Conservation (phyloP, 768 basidiomycete species). For the Suillus decipiens region DNA sequence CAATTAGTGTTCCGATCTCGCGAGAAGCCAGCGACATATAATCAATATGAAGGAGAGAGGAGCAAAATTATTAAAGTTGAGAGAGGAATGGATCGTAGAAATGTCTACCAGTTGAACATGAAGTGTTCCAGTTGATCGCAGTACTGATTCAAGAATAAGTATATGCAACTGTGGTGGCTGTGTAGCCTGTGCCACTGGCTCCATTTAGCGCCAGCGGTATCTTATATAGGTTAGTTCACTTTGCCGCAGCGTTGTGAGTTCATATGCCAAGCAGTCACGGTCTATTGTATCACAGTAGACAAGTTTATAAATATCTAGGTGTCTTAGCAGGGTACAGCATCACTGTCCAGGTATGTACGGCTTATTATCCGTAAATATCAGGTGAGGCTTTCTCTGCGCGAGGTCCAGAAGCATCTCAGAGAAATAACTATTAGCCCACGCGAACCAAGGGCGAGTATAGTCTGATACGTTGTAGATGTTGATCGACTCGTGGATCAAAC, state of each 20-base stretch:
- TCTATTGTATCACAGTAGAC: not conserved
- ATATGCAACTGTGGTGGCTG: not conserved
- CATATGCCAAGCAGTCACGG: not conserved
- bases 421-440: conserved; percentile 84
- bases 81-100: not conserved
- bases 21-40: conserved; percentile 61
- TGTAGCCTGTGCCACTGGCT: not conserved
- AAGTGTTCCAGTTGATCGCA: not conserved
- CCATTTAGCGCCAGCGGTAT: not conserved
- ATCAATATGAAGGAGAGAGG: conserved; percentile 12
- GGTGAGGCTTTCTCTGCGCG: conserved; percentile 68
- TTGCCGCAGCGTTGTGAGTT: not conserved
- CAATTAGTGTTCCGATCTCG: conserved; percentile 91
- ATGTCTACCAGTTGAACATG: not conserved
- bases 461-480: conserved; percentile 56
- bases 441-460: conserved; percentile 78
- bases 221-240: not conserved
- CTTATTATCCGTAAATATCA: conserved; percentile 58
- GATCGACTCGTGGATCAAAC: conserved; percentile 78
- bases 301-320: not conserved
- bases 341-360: conserved; percentile 58
- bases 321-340: not conserved
- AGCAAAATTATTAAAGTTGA: not conserved
- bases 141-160: conserved; percentile 4
- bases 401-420: conserved; percentile 81